These are phyloP conservation scores for Viola pubescens DNA, from an alignment of 441 rosid genomes.

Conservation along the genomic window DNA sequence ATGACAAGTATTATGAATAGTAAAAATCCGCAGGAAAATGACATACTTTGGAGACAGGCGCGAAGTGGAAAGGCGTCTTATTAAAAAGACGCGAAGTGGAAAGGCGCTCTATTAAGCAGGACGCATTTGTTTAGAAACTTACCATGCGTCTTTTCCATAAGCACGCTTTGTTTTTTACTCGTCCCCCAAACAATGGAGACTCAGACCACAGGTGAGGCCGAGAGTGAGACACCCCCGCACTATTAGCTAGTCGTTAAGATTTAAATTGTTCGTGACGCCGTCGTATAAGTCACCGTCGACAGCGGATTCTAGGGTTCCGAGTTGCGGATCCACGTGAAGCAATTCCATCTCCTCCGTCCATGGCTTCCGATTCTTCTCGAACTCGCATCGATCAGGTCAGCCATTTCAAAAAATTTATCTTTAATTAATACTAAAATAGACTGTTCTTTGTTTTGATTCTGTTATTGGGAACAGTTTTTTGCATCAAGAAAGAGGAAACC, in stretches of 20 bases:
- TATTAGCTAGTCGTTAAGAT: slow-evolving; percentile 22
- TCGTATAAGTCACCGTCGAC: neutral
- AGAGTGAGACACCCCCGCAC: neutral
- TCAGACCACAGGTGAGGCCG: too few relatives aligned
- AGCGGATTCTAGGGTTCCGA: slow-evolving; percentile 21
- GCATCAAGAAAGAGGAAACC: slow-evolving; percentile 77
- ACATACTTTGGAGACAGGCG: too few relatives aligned
- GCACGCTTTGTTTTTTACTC: too few relatives aligned
- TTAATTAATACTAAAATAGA: slow-evolving; percentile 6
- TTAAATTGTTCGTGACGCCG: slow-evolving; percentile 18
- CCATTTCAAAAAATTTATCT: slow-evolving; percentile 10
- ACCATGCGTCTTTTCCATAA: too few relatives aligned
- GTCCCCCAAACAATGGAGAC: too few relatives aligned
- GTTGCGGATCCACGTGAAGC: slow-evolving; percentile 20
- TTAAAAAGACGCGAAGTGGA: too few relatives aligned
- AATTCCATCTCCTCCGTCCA: slow-evolving; percentile 22
- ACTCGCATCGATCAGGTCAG: slow-evolving; percentile 66
- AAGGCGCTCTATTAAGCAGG: too few relatives aligned
- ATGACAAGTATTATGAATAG: too few relatives aligned
- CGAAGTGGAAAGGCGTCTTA: too few relatives aligned
- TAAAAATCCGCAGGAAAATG: too few relatives aligned
- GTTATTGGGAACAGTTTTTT: slow-evolving; percentile 46
- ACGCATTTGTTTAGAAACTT: too few relatives aligned
- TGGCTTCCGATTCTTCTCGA: slow-evolving; percentile 60
- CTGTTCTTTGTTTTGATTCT: slow-evolving; percentile 7